phyloP scores from a whole-genome alignment of 2,329 filamentous ascomycete genomes.

The Nigrograna mackinnonii region DNA sequence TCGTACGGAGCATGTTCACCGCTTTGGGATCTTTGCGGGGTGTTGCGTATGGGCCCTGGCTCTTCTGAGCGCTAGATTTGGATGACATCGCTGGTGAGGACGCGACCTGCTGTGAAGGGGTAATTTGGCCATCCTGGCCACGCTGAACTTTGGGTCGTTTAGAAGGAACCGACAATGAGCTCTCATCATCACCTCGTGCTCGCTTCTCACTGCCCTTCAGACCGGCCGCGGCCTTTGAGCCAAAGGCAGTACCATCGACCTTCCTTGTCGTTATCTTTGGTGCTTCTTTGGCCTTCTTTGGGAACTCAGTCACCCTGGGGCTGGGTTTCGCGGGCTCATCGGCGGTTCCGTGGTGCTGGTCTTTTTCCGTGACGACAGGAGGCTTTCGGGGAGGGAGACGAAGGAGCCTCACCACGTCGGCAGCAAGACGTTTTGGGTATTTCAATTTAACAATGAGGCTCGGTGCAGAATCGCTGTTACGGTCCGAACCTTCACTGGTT shows the following conservation, averaged over 20 bases:
- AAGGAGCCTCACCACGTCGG: conserved; percentile 47
- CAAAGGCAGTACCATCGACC: conserved; percentile 18
- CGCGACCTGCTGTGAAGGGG: conserved; percentile 28
- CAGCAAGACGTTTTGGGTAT: conserved; percentile 54
- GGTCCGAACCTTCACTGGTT: conserved; percentile 12
- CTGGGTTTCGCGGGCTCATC: conserved; percentile 19
- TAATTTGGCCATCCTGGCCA: conserved; percentile 32
- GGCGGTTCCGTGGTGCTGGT: conserved; percentile 15
- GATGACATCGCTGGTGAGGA: conserved; percentile 32
- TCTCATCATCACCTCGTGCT: conserved; percentile 34
- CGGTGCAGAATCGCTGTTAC: conserved; percentile 12
- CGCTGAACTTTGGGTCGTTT: conserved; percentile 38
- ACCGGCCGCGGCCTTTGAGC: conserved; percentile 11
- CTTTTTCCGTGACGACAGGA: conserved; percentile 24
- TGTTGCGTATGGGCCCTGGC: conserved; percentile 28
- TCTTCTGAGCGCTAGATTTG: conserved; percentile 35
- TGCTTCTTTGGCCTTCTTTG: conserved; percentile 27
- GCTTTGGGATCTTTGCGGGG: conserved; percentile 40
- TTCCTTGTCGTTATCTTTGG: conserved; percentile 30
- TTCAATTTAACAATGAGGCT: conserved; percentile 53
- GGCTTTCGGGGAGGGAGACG: conserved; percentile 32
- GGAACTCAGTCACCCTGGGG: conserved; percentile 1
- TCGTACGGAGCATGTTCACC: conserved; percentile 38
- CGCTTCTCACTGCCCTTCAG: conserved; percentile 37
- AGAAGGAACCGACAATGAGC: conserved; percentile 20